A percentile compares a stretch with the other conserved stretches of the same genome.
These are phyloP conservation scores for Fusarium pseudoanthophilum DNA, from an alignment of 2,329 filamentous ascomycete species.

Conservation along the genomic window DNA sequence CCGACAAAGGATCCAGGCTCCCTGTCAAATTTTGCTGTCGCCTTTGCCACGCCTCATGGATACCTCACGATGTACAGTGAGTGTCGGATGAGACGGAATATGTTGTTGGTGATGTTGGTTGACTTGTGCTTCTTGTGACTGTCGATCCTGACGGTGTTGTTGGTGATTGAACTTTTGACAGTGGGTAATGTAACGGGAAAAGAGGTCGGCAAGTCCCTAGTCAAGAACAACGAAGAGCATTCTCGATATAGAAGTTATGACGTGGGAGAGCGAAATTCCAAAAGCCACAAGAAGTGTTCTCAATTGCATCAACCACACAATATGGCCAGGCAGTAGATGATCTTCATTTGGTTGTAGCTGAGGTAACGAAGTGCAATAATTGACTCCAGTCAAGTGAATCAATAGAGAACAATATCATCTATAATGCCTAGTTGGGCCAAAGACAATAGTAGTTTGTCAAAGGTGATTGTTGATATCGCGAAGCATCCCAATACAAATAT, in stretches of 20 bases:
- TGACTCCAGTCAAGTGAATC: too few species aligned
- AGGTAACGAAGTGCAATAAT: neutral
- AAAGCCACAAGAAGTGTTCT: neutral
- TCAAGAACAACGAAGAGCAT: neutral
- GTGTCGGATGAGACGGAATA: neutral
- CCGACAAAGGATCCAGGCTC: constrained; percentile 28
- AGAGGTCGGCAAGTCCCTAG: neutral
- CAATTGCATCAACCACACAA: neutral
- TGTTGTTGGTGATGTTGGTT: constrained; percentile 5
- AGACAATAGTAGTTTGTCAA: neutral
- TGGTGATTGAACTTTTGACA: neutral
- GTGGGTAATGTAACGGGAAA: neutral
- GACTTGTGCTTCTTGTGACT: neutral
- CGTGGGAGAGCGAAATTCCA: neutral
- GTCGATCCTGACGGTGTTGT: neutral
- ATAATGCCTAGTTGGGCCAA: neutral
- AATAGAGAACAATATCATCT: neutral
- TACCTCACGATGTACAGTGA: neutral
- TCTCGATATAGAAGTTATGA: neutral
- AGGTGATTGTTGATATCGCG: neutral
- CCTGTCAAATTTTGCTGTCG: neutral
- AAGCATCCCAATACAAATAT: neutral
- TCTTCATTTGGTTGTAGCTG: neutral
- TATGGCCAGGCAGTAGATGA: neutral
- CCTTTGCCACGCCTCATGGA: constrained; percentile 7